phyloP scores from a whole-genome alignment of 164 flowering plant species.

The Chimonanthus salicifolius region DNA sequence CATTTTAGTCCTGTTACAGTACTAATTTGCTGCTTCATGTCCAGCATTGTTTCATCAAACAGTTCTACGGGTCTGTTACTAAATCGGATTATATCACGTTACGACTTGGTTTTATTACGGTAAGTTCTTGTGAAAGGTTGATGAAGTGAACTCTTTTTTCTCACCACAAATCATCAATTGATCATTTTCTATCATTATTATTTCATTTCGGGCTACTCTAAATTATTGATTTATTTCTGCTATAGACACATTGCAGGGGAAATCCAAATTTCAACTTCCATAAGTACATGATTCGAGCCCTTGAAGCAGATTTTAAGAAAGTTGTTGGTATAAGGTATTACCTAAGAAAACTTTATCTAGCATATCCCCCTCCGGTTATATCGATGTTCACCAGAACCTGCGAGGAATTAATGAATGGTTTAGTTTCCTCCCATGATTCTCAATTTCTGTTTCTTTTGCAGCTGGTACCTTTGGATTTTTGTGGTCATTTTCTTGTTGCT shows the following conservation, averaged over 20 bases:
- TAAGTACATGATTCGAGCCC: conserved; percentile 83
- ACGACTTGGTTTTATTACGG: conserved; percentile 74
- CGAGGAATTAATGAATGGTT: not conserved
- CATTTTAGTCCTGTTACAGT: not conserved
- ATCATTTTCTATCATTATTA: not conserved
- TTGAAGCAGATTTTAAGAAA: conserved; percentile 74
- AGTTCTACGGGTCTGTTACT: conserved; percentile 68
- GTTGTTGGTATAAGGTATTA: conserved; percentile 82
- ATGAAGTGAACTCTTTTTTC: not conserved
- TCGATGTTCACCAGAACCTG: not conserved
- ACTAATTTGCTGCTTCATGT: not conserved
- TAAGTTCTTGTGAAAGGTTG: conserved; percentile 14
- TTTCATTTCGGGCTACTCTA: not conserved
- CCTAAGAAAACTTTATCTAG: not conserved
- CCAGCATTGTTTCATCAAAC: conserved; percentile 64
- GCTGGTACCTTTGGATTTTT: conserved; percentile 94
- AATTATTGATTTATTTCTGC: conserved; percentile 1
- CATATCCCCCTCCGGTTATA: not conserved
- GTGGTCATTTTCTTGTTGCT: conserved; percentile 75
- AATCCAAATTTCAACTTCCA: conserved; percentile 71
- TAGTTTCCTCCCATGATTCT: conserved; percentile 6
- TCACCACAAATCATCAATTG: not conserved
- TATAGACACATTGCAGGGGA: conserved; percentile 60
- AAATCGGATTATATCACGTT: conserved; percentile 68
- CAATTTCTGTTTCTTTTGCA: conserved; percentile 26